Conservation (phyloP, 2,329 filamentous ascomycete species). For the Coniochaeta hoffmannii region DNA sequence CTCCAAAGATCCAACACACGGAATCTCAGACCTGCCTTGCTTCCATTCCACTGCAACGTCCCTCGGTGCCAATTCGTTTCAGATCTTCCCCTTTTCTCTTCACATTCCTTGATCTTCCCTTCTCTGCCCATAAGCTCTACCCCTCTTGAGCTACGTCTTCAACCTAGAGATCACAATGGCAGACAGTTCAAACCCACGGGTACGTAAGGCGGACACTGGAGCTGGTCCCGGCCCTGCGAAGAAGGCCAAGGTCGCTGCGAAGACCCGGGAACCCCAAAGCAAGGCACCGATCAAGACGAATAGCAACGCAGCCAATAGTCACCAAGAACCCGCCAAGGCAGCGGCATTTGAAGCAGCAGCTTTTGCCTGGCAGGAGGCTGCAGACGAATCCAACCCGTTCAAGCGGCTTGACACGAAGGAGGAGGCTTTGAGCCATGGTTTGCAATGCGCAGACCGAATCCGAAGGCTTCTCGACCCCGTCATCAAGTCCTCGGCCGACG, state of each 20-base stretch:
- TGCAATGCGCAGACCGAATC: background rate
- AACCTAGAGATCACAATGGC: background rate
- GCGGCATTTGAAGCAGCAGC: background rate
- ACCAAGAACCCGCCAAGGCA: background rate
- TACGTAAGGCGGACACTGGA: background rate
- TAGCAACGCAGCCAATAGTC: background rate
- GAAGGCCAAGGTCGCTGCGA: background rate
- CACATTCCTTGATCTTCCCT: too few species aligned
- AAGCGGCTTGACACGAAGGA: background rate
- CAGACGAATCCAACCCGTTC: background rate
- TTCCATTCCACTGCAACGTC: too few species aligned
- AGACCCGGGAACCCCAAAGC: background rate
- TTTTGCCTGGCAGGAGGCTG: background rate
- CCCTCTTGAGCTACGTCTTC: too few species aligned
- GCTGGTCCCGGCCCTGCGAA: background rate
- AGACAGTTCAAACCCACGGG: background rate
- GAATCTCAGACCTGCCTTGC: too few species aligned
- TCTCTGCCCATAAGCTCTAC: too few species aligned
- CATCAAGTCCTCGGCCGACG: background rate
- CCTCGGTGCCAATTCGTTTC: too few species aligned
- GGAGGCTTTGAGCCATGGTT: background rate
- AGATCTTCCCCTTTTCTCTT: too few species aligned
- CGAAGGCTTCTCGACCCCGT: background rate
- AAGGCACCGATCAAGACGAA: background rate
- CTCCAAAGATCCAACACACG: too few species aligned